A percentile compares a stretch with the other conserved stretches of the same genome.
These are phyloP conservation scores for Neoboletus magnificus DNA, from an alignment of 768 basidiomycete species.

Conservation along the genomic window DNA sequence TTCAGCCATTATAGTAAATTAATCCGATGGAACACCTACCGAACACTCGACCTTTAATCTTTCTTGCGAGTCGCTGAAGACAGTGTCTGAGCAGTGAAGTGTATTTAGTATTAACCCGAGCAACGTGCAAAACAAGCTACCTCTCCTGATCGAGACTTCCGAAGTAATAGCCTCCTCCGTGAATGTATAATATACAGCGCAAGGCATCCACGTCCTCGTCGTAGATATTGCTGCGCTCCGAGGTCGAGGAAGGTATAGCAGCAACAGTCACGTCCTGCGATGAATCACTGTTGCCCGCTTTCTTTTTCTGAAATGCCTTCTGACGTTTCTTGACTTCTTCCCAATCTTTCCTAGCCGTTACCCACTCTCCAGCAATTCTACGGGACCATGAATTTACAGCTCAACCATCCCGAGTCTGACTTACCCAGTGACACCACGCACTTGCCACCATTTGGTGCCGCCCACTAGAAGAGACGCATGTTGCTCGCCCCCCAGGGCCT, in stretches of 20 bases:
- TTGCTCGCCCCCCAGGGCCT: conserved; percentile 82
- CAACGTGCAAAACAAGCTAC: conserved; percentile 27
- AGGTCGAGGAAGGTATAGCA: conserved; percentile 15
- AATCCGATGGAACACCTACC: conserved; percentile 37
- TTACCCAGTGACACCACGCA: conserved; percentile 78
- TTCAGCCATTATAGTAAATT: conserved; percentile 6
- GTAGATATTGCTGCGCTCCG: conserved; percentile 40
- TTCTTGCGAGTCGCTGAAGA: conserved; percentile 83
- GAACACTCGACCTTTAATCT: conserved; percentile 89
- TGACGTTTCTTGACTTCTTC: conserved; percentile 57
- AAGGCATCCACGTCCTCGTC: conserved; percentile 77
- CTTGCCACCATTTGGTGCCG: conserved; percentile 98
- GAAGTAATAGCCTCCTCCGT: conserved; percentile 86
- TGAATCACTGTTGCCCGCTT: background rate
- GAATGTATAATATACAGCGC: conserved; percentile 79
- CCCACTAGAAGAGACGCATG: conserved; percentile 69
- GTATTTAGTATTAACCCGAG: conserved; percentile 8
- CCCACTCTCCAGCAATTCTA: conserved; percentile 86
- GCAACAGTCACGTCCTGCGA: conserved; percentile 15
- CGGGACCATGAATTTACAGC: conserved; percentile 11
- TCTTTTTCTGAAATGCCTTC: conserved; percentile 45
- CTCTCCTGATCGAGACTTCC: conserved; percentile 78
- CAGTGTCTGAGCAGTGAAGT: conserved; percentile 46
- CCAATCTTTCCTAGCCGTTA: conserved; percentile 82
- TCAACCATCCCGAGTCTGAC: conserved; percentile 17